A percentile compares a stretch with the other conserved stretches of the same genome.
Conservation (phyloP, 805 yeast species). For the Myxozyma sirexii region DNA sequence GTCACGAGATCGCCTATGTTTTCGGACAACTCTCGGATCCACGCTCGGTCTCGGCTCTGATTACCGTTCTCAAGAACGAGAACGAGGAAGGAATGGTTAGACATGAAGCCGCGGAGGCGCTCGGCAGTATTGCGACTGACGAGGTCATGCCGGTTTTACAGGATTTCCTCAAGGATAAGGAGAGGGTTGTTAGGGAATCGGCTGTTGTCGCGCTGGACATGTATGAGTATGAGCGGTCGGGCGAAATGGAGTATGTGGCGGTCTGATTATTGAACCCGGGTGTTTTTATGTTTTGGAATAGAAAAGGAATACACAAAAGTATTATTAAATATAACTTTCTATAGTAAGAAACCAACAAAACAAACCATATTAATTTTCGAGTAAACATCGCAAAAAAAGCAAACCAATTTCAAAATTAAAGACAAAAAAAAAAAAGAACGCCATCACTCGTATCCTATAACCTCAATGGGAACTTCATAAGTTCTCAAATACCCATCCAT, state of each 20-base stretch:
- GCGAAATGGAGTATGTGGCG: slow-evolving; percentile 31
- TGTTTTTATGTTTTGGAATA: no score
- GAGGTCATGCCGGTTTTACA: slow-evolving; percentile 89
- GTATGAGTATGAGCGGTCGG: slow-evolving; percentile 79
- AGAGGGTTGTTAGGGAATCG: slow-evolving; percentile 90
- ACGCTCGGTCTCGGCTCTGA: slow-evolving; percentile 82
- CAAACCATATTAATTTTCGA: no score
- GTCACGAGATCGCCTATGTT: slow-evolving; percentile 97
- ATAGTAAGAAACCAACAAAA: no score
- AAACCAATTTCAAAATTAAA: no score
- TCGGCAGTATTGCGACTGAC: slow-evolving; percentile 95
- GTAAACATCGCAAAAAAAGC: no score
- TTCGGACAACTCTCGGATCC: slow-evolving; percentile 97
- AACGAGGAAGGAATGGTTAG: slow-evolving; percentile 97
- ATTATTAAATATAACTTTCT: no score
- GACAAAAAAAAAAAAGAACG: neutral
- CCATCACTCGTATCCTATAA: slow-evolving; percentile 12
- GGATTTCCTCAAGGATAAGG: slow-evolving; percentile 75
- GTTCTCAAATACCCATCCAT: slow-evolving; percentile 7
- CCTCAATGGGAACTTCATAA: slow-evolving; percentile 19
- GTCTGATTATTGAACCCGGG: neutral
- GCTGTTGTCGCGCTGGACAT: slow-evolving; percentile 97
- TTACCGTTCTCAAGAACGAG: slow-evolving; percentile 75
- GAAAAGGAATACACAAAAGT: no score
- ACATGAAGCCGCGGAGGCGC: slow-evolving; percentile 99